Evolutionary conservation across 208 protist genomes (phyloP).

Genomic region (Crithidia sp.): DNA sequence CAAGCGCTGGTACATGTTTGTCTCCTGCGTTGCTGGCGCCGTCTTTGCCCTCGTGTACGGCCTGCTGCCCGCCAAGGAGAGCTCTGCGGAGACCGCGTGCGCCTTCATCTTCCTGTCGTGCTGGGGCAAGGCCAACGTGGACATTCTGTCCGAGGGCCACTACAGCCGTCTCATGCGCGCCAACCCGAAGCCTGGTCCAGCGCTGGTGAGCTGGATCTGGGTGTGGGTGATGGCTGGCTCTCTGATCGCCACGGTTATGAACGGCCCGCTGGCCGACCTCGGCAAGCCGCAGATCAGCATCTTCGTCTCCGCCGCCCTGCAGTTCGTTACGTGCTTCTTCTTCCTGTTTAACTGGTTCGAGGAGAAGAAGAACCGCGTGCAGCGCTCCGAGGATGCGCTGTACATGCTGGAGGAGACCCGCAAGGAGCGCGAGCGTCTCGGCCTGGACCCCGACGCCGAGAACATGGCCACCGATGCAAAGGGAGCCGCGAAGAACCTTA

Average conservation of each 20-base stretch:
- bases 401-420: conserved; percentile 34
- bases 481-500: neutral
- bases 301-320: conserved; percentile 56
- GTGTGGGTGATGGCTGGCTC: conserved; percentile 54
- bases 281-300: conserved; percentile 47
- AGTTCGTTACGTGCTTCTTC: conserved; percentile 56
- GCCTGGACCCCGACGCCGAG: neutral
- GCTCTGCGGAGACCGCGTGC: conserved; percentile 39
- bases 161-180: conserved; percentile 74
- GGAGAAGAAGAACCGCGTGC: conserved; percentile 61
- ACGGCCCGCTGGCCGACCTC: conserved; percentile 65
- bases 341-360: conserved; percentile 74
- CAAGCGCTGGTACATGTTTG: conserved; percentile 76
- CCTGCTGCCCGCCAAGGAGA: conserved; percentile 40
- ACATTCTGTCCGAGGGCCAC: conserved; percentile 77
- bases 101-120: conserved; percentile 59
- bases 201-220: conserved; percentile 77
- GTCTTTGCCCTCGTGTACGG: conserved; percentile 55
- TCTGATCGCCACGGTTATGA: conserved; percentile 43
- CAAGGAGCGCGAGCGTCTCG: conserved; percentile 36
- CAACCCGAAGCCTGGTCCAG: conserved; percentile 42
- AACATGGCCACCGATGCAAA: neutral
- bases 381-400: conserved; percentile 49
- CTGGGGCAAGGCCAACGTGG: conserved; percentile 68
- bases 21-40: conserved; percentile 54